Conservation (phyloP, 352 stramenopile species). For the Paralagenidium karlingii region DNA sequence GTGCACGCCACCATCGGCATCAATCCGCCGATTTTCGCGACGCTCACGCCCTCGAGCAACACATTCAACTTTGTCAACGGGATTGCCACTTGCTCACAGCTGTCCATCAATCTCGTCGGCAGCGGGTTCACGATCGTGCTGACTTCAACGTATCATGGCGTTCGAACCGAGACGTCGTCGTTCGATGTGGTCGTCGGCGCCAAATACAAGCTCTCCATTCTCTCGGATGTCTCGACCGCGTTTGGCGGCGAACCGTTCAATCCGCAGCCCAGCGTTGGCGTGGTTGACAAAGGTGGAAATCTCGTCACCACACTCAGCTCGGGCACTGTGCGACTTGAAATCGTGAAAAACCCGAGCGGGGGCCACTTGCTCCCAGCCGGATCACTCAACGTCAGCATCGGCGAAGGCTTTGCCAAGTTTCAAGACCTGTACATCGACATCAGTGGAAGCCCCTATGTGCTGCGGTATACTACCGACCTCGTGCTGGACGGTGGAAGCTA, state of each 20-base stretch:
- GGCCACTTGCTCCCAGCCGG: conserved; percentile 32
- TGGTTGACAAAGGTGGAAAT: conserved; percentile 76
- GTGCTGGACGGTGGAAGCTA: conserved; percentile 26
- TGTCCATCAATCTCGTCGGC: conserved; percentile 57
- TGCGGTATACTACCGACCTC: conserved; percentile 57
- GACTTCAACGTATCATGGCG: conserved; percentile 43
- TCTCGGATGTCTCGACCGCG: conserved; percentile 63
- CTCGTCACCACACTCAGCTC: conserved; percentile 24
- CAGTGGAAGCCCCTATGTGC: conserved; percentile 58
- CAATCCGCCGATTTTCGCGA: conserved; percentile 36
- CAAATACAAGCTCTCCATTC: conserved; percentile 42
- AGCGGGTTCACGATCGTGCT: conserved; percentile 59
- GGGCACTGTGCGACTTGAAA: conserved; percentile 45
- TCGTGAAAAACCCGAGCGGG: conserved; percentile 44
- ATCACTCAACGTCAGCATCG: conserved; percentile 38
- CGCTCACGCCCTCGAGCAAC: conserved; percentile 24
- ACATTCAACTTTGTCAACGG: conserved; percentile 62
- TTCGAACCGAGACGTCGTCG: conserved; percentile 46
- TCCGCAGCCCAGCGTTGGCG: conserved; percentile 52
- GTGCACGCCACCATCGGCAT: conserved; percentile 40
- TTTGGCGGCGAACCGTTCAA: conserved; percentile 63
- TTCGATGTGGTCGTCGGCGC: conserved; percentile 65
- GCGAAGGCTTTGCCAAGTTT: conserved; percentile 41
- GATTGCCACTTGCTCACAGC: conserved; percentile 47
- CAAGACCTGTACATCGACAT: conserved; percentile 56